These are phyloP conservation scores for Polygonum aviculare DNA, from an alignment of 148 eudicot genomes.

Conservation along the genomic window DNA sequence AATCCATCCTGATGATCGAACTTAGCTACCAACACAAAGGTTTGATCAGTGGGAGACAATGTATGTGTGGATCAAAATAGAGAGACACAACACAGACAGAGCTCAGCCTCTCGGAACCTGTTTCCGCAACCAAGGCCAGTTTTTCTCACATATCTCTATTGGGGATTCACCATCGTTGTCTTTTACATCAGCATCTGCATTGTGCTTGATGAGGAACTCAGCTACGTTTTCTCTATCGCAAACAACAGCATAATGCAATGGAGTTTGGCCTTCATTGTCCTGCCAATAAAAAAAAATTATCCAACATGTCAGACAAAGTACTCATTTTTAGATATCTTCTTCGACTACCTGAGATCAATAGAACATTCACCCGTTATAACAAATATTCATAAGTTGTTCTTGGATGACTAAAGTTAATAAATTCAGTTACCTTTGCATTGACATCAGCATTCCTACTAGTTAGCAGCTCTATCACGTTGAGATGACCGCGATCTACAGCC, in stretches of 20 bases:
- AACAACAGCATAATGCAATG: slow-evolving; percentile 90
- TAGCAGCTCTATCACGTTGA: slow-evolving; percentile 53
- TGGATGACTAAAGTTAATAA: background rate
- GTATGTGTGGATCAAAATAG: background rate
- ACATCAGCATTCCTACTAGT: slow-evolving; percentile 63
- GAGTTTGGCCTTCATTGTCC: slow-evolving; percentile 92
- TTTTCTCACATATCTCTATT: slow-evolving; percentile 51
- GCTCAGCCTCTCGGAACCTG: background rate
- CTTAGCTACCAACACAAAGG: background rate
- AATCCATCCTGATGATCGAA: background rate
- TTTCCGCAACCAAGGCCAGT: slow-evolving; percentile 70
- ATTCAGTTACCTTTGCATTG: slow-evolving; percentile 57
- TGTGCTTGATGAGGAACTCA: slow-evolving; percentile 67
- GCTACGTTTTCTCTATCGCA: slow-evolving; percentile 81
- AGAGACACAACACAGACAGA: background rate
- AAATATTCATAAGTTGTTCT: background rate
- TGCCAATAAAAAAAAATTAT: slow-evolving; percentile 15
- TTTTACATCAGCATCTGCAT: slow-evolving; percentile 43
- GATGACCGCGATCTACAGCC: slow-evolving; percentile 97
- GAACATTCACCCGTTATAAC: too few relatives aligned
- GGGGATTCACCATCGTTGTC: slow-evolving; percentile 63
- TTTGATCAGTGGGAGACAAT: background rate
- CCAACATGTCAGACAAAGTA: too few relatives aligned
- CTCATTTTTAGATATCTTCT: too few relatives aligned
- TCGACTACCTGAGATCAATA: too few relatives aligned